Evolutionary conservation across 106 monocot genomes (phyloP).

Genomic region (Ottelia alismoides): DNA sequence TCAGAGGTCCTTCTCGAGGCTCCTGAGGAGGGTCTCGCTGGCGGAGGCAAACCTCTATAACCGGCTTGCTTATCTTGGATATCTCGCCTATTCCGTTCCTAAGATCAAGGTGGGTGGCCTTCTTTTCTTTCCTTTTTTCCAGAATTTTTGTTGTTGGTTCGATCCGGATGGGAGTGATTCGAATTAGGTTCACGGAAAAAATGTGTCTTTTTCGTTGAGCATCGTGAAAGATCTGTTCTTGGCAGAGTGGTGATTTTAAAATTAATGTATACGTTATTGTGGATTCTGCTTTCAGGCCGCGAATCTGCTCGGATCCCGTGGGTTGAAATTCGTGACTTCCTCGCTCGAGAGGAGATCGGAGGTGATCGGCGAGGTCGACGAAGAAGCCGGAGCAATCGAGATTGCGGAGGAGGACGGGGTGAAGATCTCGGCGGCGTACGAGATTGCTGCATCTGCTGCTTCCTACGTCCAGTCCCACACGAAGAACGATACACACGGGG

Average conservation of each 20-base stretch:
- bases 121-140: background rate
- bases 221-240: no score
- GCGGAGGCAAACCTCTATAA: constrained; percentile 35
- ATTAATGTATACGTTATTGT: no score
- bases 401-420: background rate
- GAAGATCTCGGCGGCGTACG: constrained; percentile 21
- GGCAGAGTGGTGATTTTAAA: no score
- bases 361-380: background rate
- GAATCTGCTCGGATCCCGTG: constrained; percentile 26
- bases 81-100: constrained; percentile 37
- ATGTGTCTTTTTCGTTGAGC: background rate
- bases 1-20: no score
- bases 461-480: constrained; percentile 35
- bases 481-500: background rate
- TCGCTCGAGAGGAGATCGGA: constrained; percentile 39
- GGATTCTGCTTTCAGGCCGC: no score
- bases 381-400: no score
- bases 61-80: constrained; percentile 46
- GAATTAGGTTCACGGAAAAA: no score
- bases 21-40: constrained; percentile 36
- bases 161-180: no score
- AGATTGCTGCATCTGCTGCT: constrained; percentile 42
- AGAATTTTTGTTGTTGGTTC: no score
- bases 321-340: constrained; percentile 47
- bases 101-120: no score